Conservation (phyloP, 768 basidiomycete genomes). For the Mrakia blollopis region DNA sequence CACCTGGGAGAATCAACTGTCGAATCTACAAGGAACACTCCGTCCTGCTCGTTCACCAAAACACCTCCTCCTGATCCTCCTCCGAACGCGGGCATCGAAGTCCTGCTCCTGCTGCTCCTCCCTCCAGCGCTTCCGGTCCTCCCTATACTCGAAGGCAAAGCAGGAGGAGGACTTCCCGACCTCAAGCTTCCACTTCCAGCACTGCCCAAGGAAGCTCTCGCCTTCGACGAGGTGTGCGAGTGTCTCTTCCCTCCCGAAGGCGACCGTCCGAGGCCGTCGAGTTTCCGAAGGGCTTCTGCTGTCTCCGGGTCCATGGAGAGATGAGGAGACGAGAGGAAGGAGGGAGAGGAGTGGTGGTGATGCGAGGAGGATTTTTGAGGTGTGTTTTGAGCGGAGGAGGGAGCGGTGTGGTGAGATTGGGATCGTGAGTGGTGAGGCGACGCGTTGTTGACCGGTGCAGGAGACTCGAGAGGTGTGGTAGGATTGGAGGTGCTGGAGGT, state of each 20-base stretch:
- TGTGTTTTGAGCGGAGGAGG: neutral
- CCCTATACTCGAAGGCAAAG: neutral
- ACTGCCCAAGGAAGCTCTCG: slow-evolving; percentile 2
- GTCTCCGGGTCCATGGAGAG: slow-evolving; percentile 18
- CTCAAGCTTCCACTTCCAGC: neutral
- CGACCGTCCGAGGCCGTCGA: slow-evolving; percentile 26
- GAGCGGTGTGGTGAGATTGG: neutral
- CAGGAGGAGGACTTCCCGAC: slow-evolving; percentile 22
- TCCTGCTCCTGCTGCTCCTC: slow-evolving; percentile 9
- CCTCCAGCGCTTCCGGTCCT: slow-evolving; percentile 2
- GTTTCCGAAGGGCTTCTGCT: slow-evolving; percentile 21
- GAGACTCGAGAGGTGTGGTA: neutral
- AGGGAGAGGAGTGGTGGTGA: neutral
- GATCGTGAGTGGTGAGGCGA: slow-evolving; percentile 1
- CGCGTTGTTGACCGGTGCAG: neutral
- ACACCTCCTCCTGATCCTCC: neutral
- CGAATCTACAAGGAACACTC: slow-evolving; percentile 1
- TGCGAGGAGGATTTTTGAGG: neutral
- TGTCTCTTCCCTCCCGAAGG: slow-evolving; percentile 15
- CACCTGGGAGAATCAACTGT: neutral
- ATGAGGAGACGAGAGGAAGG: neutral
- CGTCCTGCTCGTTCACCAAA: slow-evolving; percentile 6
- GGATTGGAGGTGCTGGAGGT: neutral
- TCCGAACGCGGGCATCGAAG: slow-evolving; percentile 20
- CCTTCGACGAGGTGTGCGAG: slow-evolving; percentile 3